Conservation (phyloP, 306 rosid species). For the Vigna reflexopilosa region DNA sequence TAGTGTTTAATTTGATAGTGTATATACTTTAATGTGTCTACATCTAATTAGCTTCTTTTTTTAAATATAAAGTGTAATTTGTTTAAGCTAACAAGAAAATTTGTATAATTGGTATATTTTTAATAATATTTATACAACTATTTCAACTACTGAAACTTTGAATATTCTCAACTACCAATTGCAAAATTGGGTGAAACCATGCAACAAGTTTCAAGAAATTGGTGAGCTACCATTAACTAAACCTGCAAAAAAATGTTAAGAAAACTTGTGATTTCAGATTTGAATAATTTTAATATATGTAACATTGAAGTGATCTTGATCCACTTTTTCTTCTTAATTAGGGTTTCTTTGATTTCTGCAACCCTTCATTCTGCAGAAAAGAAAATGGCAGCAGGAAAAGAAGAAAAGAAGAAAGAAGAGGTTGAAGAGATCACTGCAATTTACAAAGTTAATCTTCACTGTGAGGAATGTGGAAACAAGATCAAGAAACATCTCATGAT, state of each 20-base stretch:
- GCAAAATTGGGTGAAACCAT: constrained; percentile 15
- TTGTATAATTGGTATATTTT: not conserved
- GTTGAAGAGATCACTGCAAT: constrained; percentile 69
- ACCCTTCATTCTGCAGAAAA: constrained; percentile 13
- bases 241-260: constrained; percentile 36
- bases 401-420: constrained; percentile 45
- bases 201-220: constrained; percentile 32
- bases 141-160: not conserved
- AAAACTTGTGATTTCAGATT: constrained; percentile 30
- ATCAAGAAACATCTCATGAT: constrained; percentile 74
- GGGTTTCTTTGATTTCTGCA: not conserved
- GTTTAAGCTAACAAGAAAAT: not conserved
- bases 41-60: no score
- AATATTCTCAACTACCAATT: not conserved
- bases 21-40: no score
- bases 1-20: no score
- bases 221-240: constrained; percentile 50
- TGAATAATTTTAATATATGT: not conserved
- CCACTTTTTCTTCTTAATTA: not conserved
- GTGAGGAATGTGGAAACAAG: constrained; percentile 74
- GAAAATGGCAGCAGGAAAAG: constrained; percentile 50
- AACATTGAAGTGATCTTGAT: not conserved
- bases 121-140: not conserved
- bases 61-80: not conserved
- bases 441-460: constrained; percentile 77